Evolutionary conservation across 441 rosid genomes (phyloP), one percentile per base, ranked within the genome.

Genomic region (Gossypium laxum): DNA sequence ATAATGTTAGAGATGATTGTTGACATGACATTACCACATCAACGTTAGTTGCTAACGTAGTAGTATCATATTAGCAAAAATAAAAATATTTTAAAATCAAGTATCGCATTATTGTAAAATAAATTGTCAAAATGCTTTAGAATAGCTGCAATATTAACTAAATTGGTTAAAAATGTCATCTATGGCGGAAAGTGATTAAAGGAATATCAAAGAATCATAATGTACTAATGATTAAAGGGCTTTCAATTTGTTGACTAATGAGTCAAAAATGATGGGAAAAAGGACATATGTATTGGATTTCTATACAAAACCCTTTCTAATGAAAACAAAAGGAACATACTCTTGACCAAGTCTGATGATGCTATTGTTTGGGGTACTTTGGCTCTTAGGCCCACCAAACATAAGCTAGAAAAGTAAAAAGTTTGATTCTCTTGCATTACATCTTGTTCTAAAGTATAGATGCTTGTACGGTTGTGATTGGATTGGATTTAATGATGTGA

Each of bases 121-220:
- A 19, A 5, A 18, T 7, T 10, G 52, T 63, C 52, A 63, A 69
- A 70, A 54, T 54, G 15, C 21, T 51, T 51, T 17, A 18, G 3
- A 14, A 43, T 32, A 3, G 12, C 15, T 8, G 8, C 10, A 4
- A 17, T 5, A 30, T 55, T 11, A 4, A 63, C 24, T 15, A 18
- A 15, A 0, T 21, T 17, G 51, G 12, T 58, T 22, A 14, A 59
- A 32, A 73, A 67, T 63, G 78, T 73, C 73, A 63, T 74, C 64
- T n/a, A 76, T 51, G 4, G 50, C 74, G 78, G 78, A 78, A 81
- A 78, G 78, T 60, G 2, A 4, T 17, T 3, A 34, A 21, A 52
- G 4, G 11, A 12, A 17, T 12, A 64, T 43, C 2, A 24, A 32
- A 51, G 80, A 74, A 74, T 78, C 76, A 58, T 74, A 17, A 72